phyloP scores from a whole-genome alignment of 2,329 filamentous ascomycete species.

The Orbilia ellipsospora region DNA sequence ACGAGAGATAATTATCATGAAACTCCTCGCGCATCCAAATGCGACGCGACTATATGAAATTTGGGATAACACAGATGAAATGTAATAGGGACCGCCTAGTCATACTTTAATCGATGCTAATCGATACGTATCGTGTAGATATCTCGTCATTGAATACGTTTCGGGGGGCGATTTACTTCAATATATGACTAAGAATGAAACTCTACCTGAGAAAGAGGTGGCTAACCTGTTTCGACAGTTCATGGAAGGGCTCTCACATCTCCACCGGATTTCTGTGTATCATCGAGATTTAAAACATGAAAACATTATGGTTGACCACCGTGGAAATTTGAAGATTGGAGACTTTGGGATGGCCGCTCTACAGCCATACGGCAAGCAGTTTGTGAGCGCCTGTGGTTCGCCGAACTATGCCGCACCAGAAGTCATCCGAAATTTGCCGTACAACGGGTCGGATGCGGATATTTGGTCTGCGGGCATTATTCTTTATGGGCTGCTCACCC shows the following conservation, averaged over 20 bases:
- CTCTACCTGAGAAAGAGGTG: slow-evolving; percentile 81
- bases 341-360: slow-evolving; percentile 98
- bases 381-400: slow-evolving; percentile 92
- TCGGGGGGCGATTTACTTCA: slow-evolving; percentile 86
- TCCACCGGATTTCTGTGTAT: slow-evolving; percentile 92
- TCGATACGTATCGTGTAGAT: slow-evolving; percentile 67
- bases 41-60: slow-evolving; percentile 96
- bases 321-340: slow-evolving; percentile 86
- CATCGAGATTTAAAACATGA: slow-evolving; percentile 97
- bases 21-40: slow-evolving; percentile 92
- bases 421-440: slow-evolving; percentile 79
- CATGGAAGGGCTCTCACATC: slow-evolving; percentile 89
- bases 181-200: slow-evolving; percentile 79
- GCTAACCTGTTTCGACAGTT: slow-evolving; percentile 92
- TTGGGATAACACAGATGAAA: slow-evolving; percentile 94
- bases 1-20: slow-evolving; percentile 95
- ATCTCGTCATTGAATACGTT: slow-evolving; percentile 93
- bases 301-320: slow-evolving; percentile 85
- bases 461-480: slow-evolving; percentile 96
- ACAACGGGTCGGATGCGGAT: slow-evolving; percentile 86
- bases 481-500: slow-evolving; percentile 86
- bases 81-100: slow-evolving; percentile 71
- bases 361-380: slow-evolving; percentile 79
- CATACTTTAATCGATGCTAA: too few relatives aligned
- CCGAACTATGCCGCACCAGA: slow-evolving; percentile 97